These are phyloP conservation scores for Obelidium mucronatum DNA, from an alignment of 192 early-diverging fungal genomes.

Conservation along the genomic window DNA sequence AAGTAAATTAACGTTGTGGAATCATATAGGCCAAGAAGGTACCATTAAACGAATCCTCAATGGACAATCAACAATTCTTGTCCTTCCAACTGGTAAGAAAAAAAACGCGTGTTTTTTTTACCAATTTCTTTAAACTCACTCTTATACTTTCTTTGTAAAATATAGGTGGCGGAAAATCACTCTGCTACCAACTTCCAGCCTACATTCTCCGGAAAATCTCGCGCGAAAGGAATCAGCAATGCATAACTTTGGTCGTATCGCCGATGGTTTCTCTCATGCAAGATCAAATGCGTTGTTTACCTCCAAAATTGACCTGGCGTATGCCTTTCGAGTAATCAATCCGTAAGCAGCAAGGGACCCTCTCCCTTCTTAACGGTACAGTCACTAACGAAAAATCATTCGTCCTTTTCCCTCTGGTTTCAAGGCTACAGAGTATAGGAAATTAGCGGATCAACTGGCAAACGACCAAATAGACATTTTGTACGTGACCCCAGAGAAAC, in stretches of 20 bases:
- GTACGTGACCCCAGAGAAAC: constrained; percentile 76
- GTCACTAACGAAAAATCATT: background rate
- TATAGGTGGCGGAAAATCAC: constrained; percentile 74
- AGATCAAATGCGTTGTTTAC: constrained; percentile 78
- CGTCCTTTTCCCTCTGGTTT: constrained; percentile 3
- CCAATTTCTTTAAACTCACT: background rate
- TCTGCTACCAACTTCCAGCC: constrained; percentile 79
- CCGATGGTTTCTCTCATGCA: constrained; percentile 86
- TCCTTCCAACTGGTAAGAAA: constrained; percentile 55
- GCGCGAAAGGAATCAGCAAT: background rate
- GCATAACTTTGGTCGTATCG: constrained; percentile 73
- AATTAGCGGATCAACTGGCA: constrained; percentile 51
- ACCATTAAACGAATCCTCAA: constrained; percentile 41
- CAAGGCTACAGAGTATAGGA: constrained; percentile 10
- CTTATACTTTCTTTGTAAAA: constrained; percentile 12
- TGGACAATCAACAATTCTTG: constrained; percentile 34
- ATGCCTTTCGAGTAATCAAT: constrained; percentile 61
- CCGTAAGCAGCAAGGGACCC: background rate
- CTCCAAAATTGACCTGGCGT: constrained; percentile 63
- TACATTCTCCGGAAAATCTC: constrained; percentile 53
- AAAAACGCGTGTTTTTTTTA: background rate
- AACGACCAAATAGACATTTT: constrained; percentile 67
- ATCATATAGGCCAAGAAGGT: constrained; percentile 42
- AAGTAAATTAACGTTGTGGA: too few relatives aligned
- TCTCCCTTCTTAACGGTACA: constrained; percentile 24